Base-by-base conservation (phyloP, 352 stramenopile genomes). In the Blastocystis sp. region DNA sequence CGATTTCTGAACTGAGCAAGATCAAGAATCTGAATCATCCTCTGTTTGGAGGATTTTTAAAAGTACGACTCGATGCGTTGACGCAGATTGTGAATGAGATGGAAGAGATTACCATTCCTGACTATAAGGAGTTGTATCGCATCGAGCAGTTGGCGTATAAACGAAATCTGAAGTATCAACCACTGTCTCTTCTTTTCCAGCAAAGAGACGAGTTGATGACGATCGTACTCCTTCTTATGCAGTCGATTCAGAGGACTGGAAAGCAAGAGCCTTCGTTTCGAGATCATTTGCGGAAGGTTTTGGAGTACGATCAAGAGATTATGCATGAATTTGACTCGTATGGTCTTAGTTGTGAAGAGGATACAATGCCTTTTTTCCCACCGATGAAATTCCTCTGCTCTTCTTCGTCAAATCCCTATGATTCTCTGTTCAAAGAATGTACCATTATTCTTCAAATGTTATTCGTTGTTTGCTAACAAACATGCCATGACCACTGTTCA, bases 381-480 rank as follows among this genome's bases (percentile, higher is more conserved):
- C 23, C 29, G 9, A 39, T 55, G 4, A 18, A 45, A 39, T 84
- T 84, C 29, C 18, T 84, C 13, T 84, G 53, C 23, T 55, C 73
- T 43, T 64, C 23, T 9, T 54, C n/a, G 9, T 66, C 73, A 5
- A 39, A 26, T 26, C 47, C 54, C 15, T 84, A 66, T 84, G 73
- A 37, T 23, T n/a, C 26, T 69, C 73, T 84, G 18, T 11, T 84
- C 11, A 26, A 43, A n/a, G 73, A 84, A 45, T 20, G 29, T 68
- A 6, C 29, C 6, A 69, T 66, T 13, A 68, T 84, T 66, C 26
- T 69, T 15, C 45, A 11, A 4, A 34, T 68, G 3, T 2, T 66
- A 1, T 84, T 3, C 0, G 4, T 20, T 84, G 50, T 84, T 68
- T 84, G 56, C 34, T 8, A 84, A 26, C 20, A 76, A 84, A 84